Percentiles rank a stretch among this genome's conserved stretches.
These are phyloP conservation scores for Taiwanofungus camphoratus DNA, from an alignment of 1,284 basidiomycete genomes.

Conservation along the genomic window DNA sequence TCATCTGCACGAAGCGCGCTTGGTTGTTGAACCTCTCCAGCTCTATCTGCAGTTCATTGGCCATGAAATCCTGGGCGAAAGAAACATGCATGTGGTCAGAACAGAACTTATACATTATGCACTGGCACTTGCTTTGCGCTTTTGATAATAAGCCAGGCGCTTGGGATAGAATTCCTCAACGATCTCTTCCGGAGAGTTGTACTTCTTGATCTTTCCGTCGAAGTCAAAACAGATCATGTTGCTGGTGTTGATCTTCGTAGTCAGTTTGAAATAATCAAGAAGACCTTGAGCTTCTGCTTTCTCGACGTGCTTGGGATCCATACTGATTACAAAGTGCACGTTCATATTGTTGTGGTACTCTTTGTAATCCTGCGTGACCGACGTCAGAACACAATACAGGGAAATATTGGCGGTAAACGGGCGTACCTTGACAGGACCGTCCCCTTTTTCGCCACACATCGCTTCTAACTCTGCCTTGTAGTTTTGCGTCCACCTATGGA, in stretches of 20 bases:
- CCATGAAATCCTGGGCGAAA: constrained; percentile 68
- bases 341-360: constrained; percentile 93
- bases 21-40: constrained; percentile 92
- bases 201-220: constrained; percentile 95
- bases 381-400: neutral
- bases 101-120: neutral
- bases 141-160: constrained; percentile 88
- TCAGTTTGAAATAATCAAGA: constrained; percentile 89
- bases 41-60: constrained; percentile 77
- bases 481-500: constrained; percentile 91
- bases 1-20: constrained; percentile 96
- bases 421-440: constrained; percentile 58
- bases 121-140: constrained; percentile 70
- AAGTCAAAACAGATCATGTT: constrained; percentile 99
- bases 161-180: constrained; percentile 91
- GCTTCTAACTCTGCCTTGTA: constrained; percentile 91
- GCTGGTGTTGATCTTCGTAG: constrained; percentile 76
- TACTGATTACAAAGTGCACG: constrained; percentile 86
- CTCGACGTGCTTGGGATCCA: constrained; percentile 77
- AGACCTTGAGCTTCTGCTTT: constrained; percentile 89
- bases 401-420: neutral
- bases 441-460: constrained; percentile 72
- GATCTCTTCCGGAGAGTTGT: constrained; percentile 86
- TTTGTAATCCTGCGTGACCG: constrained; percentile 74
- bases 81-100: neutral